Evolutionary conservation across 169 alveolate genomes (phyloP), one percentile per base, ranked within the genome.

Genomic region (Plasmodium vivax): DNA sequence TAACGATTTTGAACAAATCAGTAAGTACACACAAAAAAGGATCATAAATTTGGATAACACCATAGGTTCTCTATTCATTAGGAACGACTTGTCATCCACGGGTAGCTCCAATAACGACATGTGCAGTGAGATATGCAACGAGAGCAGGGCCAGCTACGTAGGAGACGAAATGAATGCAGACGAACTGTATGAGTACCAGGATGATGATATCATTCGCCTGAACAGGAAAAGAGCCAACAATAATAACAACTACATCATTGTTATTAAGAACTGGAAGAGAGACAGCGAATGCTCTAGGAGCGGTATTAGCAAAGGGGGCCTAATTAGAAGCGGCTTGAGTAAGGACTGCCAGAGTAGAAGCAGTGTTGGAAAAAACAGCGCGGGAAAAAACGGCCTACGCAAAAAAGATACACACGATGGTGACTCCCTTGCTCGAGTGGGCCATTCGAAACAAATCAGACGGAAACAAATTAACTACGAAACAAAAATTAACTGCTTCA

Each of bases 401-500:
- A 75, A 54, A 51, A 75, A 87, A 8, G 43, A 16, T 6, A 3
- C 4, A 0, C 34, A 84, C 30, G 54, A 38, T 68, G 73, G 38
- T 68, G 34, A 68, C 27, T 30, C 77, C 34, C 38, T 19, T 30
- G 16, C 41, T 0, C 43, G 32, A 73, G 41, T n/a, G 1, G 74
- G 54, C 3, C 79, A 80, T 16, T 68, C 90, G 4, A 71, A 47
- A 10, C 43, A 45, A 58, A 90, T 81, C 32, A 62, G 74, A 45
- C 34, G 62, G 47, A 90, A 80, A 62, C 45, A 14, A 62, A 68
- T 45, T 27, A 81, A 80, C 6, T 34, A 81, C 36, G 94, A 90
- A 58, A 56, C 75, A 58, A 90, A 90, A 90, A 36, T 68, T 58
- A 90, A 90, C 19, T 82, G 84, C 36, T 81, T 80, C 83, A 90